Conservation (phyloP, 306 rosid species). For the Prunus persica region Prunus_persica_NCBIv2 NC_034011.1:1750001-1750500, state of each 20-base stretch:
- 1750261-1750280: not conserved
- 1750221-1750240: too few relatives aligned
- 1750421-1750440: not conserved
- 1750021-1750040: too few relatives aligned
- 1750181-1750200: too few relatives aligned
- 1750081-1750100: too few relatives aligned
- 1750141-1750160: too few relatives aligned
- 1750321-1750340: not conserved
- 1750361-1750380: not conserved
- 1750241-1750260: not conserved
- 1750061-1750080: too few relatives aligned
- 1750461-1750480: not conserved
- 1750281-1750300: not conserved
- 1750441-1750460: not conserved
- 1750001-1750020: too few relatives aligned
- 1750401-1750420: not conserved
- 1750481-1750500: constrained; percentile 11
- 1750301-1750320: not conserved
- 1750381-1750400: not conserved
- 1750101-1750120: too few relatives aligned
- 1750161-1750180: too few relatives aligned
- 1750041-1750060: too few relatives aligned
- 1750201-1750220: too few relatives aligned
- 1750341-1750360: not conserved
- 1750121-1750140: too few relatives aligned